phyloP scores from a whole-genome alignment of 805 yeast genomes.

The Torulaspora gathmanii region DNA sequence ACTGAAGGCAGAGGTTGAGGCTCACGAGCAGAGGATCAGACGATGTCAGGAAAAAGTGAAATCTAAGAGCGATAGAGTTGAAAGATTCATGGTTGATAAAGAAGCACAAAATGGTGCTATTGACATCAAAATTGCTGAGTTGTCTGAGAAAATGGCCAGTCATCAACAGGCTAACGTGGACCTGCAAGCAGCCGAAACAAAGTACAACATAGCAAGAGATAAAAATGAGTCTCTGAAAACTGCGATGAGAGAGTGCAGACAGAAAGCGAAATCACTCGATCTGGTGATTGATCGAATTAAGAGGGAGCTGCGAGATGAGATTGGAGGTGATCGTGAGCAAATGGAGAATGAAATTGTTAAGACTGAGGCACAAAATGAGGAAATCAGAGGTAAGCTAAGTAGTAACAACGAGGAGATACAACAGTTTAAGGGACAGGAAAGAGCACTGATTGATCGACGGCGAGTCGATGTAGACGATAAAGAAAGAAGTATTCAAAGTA shows the following conservation, averaged over 20 bases:
- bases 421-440: conserved; percentile 22
- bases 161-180: conserved; percentile 19
- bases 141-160: conserved; percentile 20
- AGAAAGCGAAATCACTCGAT: conserved; percentile 20
- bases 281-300: conserved; percentile 28
- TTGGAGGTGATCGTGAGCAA: conserved; percentile 32
- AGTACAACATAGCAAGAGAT: conserved; percentile 21
- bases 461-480: conserved; percentile 15
- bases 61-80: conserved; percentile 29
- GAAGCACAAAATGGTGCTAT: conserved; percentile 17
- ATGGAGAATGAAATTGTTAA: conserved; percentile 20
- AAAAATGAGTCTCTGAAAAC: conserved; percentile 23
- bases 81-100: conserved; percentile 23
- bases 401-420: conserved; percentile 11
- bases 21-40: conserved; percentile 19
- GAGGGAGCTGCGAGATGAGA: conserved; percentile 25
- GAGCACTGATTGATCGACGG: conserved; percentile 10
- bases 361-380: conserved; percentile 14
- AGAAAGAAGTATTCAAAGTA: conserved; percentile 13
- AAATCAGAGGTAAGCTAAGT: conserved; percentile 6
- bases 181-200: conserved; percentile 15
- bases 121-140: conserved; percentile 11
- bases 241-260: conserved; percentile 20
- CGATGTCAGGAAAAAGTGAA: conserved; percentile 17
- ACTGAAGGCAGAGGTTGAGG: conserved; percentile 15